A percentile compares a stretch with the other conserved stretches of the same genome.
These are phyloP conservation scores for Penicillium maclennaniae DNA, from an alignment of 495 filamentous ascomycete genomes.

Conservation along the genomic window DNA sequence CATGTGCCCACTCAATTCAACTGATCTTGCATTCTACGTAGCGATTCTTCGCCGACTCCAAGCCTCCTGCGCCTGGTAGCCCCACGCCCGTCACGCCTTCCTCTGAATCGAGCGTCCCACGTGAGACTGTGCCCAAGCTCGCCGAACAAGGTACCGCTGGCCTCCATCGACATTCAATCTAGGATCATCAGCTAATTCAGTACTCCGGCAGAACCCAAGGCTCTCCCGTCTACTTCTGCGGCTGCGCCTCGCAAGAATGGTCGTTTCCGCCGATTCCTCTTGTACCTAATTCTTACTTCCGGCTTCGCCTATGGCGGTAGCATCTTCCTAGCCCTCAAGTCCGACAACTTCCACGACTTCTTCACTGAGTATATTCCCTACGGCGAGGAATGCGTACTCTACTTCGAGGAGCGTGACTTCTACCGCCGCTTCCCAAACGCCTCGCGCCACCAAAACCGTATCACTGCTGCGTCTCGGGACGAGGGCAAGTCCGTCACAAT, in stretches of 20 bases:
- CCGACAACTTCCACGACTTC: slow-evolving; percentile 98
- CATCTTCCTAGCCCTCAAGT: slow-evolving; percentile 85
- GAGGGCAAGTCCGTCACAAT: slow-evolving; percentile 74
- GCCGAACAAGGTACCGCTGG: slow-evolving; percentile 42
- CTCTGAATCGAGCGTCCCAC: slow-evolving; percentile 51
- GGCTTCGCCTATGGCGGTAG: slow-evolving; percentile 79
- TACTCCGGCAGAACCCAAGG: slow-evolving; percentile 19
- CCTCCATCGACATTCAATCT: slow-evolving; percentile 12
- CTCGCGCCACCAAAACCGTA: slow-evolving; percentile 47
- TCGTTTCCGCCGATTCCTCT: slow-evolving; percentile 70
- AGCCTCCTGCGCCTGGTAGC: slow-evolving; percentile 28
- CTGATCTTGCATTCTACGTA: slow-evolving; percentile 15
- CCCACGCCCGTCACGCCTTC: slow-evolving; percentile 45
- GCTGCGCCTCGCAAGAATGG: slow-evolving; percentile 62
- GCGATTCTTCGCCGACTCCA: slow-evolving; percentile 46
- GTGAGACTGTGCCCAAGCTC: slow-evolving; percentile 60
- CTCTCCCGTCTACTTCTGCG: slow-evolving; percentile 36
- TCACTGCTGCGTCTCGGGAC: slow-evolving; percentile 45
- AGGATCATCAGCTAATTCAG: slow-evolving; percentile 11
- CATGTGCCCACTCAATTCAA: slow-evolving; percentile 1
- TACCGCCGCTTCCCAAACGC: slow-evolving; percentile 82
- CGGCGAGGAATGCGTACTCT: slow-evolving; percentile 92
- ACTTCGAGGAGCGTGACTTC: slow-evolving; percentile 95
- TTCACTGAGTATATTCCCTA: slow-evolving; percentile 97
- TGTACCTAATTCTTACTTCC: slow-evolving; percentile 67